Percentiles rank a stretch among this genome's conserved stretches.
Conservation (phyloP, 169 alveolate species). For the Plasmodium gonderi region DNA sequence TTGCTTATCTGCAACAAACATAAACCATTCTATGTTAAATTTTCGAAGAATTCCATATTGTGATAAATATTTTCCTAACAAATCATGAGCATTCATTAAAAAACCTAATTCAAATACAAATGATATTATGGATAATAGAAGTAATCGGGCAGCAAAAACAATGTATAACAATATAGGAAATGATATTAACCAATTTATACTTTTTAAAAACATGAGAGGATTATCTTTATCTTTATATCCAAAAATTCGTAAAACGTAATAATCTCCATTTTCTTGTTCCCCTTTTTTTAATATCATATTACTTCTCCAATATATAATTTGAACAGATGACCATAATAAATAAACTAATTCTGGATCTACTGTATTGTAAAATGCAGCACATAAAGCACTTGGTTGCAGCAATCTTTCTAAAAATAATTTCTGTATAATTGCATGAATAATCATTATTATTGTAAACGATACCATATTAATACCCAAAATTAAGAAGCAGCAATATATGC, state of each 20-base stretch:
- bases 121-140: conserved; percentile 59
- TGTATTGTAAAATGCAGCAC: conserved; percentile 81
- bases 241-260: conserved; percentile 43
- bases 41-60: conserved; percentile 52
- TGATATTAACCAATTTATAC: conserved; percentile 40
- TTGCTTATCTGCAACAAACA: conserved; percentile 69
- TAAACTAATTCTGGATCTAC: conserved; percentile 83
- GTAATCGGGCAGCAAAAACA: conserved; percentile 61
- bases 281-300: conserved; percentile 47
- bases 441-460: conserved; percentile 38
- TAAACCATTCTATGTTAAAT: conserved; percentile 73
- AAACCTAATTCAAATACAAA: conserved; percentile 60
- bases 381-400: conserved; percentile 77
- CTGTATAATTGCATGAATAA: conserved; percentile 62
- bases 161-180: conserved; percentile 56
- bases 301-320: conserved; percentile 79
- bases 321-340: conserved; percentile 81
- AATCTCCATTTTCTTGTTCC: background rate
- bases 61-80: conserved; percentile 39
- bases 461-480: conserved; percentile 45
- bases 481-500: conserved; percentile 55
- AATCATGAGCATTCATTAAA: conserved; percentile 74
- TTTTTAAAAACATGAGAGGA: conserved; percentile 22
- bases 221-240: conserved; percentile 60
- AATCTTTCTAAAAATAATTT: conserved; percentile 69